Evolutionary conservation across 768 basidiomycete genomes (phyloP).

Genomic region (Phlegmacium glaucopus): DNA sequence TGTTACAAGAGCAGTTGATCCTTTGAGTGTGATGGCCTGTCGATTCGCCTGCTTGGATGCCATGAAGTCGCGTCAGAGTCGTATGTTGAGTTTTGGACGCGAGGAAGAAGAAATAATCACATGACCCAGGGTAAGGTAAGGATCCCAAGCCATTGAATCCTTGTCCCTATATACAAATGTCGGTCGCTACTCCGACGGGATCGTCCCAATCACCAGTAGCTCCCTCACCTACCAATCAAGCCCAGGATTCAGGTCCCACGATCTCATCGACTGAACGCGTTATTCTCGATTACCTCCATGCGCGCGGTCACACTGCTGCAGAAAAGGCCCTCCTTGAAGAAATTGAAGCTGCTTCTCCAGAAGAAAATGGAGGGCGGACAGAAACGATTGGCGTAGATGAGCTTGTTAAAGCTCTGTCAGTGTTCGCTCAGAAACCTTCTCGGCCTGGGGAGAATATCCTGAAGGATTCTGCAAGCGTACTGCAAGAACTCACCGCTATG

Average conservation of each 20-base stretch:
- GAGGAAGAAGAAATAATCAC: slow-evolving; percentile 28
- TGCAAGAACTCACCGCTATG: slow-evolving; percentile 66
- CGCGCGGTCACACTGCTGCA: slow-evolving; percentile 44
- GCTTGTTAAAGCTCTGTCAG: slow-evolving; percentile 53
- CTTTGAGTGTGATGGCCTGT: slow-evolving; percentile 91
- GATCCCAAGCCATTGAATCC: no score
- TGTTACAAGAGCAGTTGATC: slow-evolving; percentile 88
- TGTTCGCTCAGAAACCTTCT: slow-evolving; percentile 66
- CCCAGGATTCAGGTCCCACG: slow-evolving; percentile 32
- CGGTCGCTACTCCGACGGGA: slow-evolving; percentile 47
- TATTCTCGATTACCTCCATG: slow-evolving; percentile 47
- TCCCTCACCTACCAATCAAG: slow-evolving; percentile 42
- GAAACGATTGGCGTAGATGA: slow-evolving; percentile 47
- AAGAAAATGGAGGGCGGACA: slow-evolving; percentile 38
- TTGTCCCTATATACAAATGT: no score
- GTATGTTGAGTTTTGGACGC: slow-evolving; percentile 9
- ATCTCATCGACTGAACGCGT: slow-evolving; percentile 38
- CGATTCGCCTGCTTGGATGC: slow-evolving; percentile 51
- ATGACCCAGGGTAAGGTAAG: slow-evolving; percentile 9
- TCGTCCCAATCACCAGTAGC: slow-evolving; percentile 46
- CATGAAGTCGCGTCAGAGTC: slow-evolving; percentile 23
- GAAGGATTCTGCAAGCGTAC: slow-evolving; percentile 61
- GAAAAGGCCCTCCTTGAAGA: slow-evolving; percentile 47
- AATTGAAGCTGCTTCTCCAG: slow-evolving; percentile 39
- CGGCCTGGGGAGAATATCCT: slow-evolving; percentile 67